A percentile compares a stretch with the other conserved stretches of the same genome.
Evolutionary conservation across 176 grass and related monocot species (phyloP).

Genomic region (Avena insularis): DNA sequence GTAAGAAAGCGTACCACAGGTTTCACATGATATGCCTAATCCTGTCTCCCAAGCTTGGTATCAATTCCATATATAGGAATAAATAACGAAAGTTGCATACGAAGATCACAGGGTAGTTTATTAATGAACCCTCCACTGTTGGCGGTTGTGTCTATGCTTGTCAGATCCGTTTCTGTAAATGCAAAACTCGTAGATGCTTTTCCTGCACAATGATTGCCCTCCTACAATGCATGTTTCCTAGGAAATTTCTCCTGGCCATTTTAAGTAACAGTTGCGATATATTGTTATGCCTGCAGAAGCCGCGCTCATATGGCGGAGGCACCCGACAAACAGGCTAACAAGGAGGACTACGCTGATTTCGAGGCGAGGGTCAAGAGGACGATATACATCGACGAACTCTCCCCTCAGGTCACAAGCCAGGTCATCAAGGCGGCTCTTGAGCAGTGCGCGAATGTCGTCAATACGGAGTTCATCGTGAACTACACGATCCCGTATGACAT

Average conservation of each 20-base stretch:
- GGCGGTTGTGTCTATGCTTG: neutral
- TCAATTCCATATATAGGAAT: too few species aligned
- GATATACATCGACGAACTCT: conserved; percentile 65
- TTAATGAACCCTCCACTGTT: neutral
- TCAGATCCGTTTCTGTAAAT: neutral
- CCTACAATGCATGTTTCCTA: neutral
- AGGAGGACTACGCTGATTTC: conserved; percentile 54
- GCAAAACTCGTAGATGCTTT: neutral
- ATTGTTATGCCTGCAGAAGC: neutral
- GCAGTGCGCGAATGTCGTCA: conserved; percentile 58
- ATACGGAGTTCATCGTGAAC: conserved; percentile 69
- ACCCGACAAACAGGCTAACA: conserved; percentile 34
- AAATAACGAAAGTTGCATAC: too few species aligned
- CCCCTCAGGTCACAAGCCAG: conserved; percentile 47
- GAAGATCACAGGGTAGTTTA: too few species aligned
- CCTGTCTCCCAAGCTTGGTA: too few species aligned
- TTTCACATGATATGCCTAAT: too few species aligned
- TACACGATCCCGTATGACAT: conserved; percentile 62
- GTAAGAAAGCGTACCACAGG: too few species aligned
- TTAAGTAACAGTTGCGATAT: neutral
- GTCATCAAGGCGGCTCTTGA: conserved; percentile 67
- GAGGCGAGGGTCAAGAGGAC: conserved; percentile 56
- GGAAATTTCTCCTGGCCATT: neutral
- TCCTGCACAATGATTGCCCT: neutral
- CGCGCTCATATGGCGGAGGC: conserved; percentile 36